Evolutionary conservation across 192 early-diverging fungal genomes (phyloP).

Genomic region (Phycomyces blakesleeanus): DNA sequence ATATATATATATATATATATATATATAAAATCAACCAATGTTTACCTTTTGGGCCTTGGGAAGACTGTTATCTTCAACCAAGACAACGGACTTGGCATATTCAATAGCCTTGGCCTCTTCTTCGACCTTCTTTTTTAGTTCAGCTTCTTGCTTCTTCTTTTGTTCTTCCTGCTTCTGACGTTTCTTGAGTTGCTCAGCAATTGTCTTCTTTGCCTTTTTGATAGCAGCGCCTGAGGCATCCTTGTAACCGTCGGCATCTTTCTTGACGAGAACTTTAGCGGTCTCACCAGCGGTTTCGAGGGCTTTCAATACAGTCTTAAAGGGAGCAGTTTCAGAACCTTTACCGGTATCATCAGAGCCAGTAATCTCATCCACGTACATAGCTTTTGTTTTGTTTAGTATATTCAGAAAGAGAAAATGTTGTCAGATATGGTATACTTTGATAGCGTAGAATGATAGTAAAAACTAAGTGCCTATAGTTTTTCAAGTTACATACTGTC

Average conservation of each 20-base stretch:
- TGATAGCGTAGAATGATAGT: too few relatives aligned
- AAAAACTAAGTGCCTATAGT: too few relatives aligned
- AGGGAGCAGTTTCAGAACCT: constrained; percentile 75
- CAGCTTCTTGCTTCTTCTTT: constrained; percentile 59
- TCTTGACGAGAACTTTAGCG: constrained; percentile 69
- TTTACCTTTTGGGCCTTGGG: constrained; percentile 64
- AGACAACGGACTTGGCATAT: constrained; percentile 77
- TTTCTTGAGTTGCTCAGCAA: constrained; percentile 65
- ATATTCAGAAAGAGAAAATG: too few relatives aligned
- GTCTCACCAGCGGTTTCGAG: constrained; percentile 52
- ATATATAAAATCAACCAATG: background rate
- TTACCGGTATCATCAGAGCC: constrained; percentile 79
- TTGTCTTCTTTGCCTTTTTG: constrained; percentile 86
- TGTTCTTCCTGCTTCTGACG: constrained; percentile 81
- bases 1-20: background rate
- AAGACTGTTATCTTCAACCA: constrained; percentile 69
- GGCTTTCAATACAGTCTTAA: constrained; percentile 71
- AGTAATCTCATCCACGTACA: constrained; percentile 76
- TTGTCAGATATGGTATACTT: background rate
- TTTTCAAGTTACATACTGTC: background rate
- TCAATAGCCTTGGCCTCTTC: constrained; percentile 79
- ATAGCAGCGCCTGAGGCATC: constrained; percentile 83
- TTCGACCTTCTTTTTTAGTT: constrained; percentile 65
- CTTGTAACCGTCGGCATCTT: constrained; percentile 64
- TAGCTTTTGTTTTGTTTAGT: constrained; percentile 21